A percentile compares a stretch with the other conserved stretches of the same genome.
phyloP scores from a whole-genome alignment of 352 stramenopile species.

The Pythium insidiosum region DNA sequence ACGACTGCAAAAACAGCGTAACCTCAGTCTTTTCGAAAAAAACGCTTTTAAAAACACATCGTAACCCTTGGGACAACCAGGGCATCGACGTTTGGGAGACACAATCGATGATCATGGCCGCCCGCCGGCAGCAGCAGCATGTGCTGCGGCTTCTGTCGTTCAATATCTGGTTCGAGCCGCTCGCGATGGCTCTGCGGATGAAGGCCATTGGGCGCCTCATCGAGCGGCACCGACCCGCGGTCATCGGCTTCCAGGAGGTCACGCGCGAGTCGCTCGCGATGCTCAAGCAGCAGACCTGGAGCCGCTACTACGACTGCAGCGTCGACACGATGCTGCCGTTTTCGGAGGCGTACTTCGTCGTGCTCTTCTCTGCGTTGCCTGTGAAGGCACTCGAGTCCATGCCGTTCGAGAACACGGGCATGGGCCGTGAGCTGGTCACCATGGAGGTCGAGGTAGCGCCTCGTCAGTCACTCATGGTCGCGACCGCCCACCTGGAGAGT shows the following conservation, averaged over 20 bases:
- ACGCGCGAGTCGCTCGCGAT: constrained; percentile 51
- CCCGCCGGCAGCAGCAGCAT: constrained; percentile 7
- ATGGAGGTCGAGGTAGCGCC: constrained; percentile 44
- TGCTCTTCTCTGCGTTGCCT: constrained; percentile 67
- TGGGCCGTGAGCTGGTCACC: constrained; percentile 61
- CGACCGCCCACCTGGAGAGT: constrained; percentile 66
- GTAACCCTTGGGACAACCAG: neutral
- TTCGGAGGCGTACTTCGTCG: constrained; percentile 69
- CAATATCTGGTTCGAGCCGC: constrained; percentile 71
- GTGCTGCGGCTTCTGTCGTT: constrained; percentile 58
- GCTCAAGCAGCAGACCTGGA: constrained; percentile 52
- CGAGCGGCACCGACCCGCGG: constrained; percentile 36
- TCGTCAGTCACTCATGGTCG: constrained; percentile 39
- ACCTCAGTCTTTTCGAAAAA: no score
- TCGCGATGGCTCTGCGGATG: constrained; percentile 51
- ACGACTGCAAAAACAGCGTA: no score
- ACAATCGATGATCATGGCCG: no score
- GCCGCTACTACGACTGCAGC: constrained; percentile 74
- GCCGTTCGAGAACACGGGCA: constrained; percentile 63
- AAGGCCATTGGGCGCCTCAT: constrained; percentile 43
- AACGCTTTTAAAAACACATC: no score
- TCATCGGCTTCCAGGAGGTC: constrained; percentile 76
- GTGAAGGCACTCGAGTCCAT: constrained; percentile 47
- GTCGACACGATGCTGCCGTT: constrained; percentile 54
- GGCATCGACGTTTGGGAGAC: no score